These are phyloP conservation scores for Trichocladium antarcticum DNA, from an alignment of 495 filamentous ascomycete species.

Conservation along the genomic window DNA sequence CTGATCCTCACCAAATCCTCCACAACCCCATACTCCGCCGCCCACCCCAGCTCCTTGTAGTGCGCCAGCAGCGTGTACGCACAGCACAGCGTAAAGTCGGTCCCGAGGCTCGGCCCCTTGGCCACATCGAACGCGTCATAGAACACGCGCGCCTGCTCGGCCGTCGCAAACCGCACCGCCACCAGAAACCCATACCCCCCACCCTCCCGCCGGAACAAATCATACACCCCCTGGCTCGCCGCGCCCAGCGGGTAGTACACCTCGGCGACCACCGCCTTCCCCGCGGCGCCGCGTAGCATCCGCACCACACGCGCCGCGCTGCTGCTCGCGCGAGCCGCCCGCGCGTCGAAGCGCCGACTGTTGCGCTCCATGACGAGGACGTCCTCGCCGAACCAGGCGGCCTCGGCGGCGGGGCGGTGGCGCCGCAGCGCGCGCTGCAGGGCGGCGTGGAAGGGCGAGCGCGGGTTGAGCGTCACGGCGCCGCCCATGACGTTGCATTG, in stretches of 20 bases:
- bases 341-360: slow-evolving; percentile 10
- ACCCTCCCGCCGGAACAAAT: not conserved
- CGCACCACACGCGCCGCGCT: slow-evolving; percentile 10
- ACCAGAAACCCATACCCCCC: slow-evolving; percentile 19
- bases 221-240: slow-evolving; percentile 10
- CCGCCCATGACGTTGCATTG: slow-evolving; percentile 24
- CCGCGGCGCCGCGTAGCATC: not conserved
- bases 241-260: slow-evolving; percentile 20
- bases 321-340: slow-evolving; percentile 4
- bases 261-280: not conserved
- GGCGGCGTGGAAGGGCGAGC: not conserved
- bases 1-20: slow-evolving; percentile 25
- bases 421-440: not conserved
- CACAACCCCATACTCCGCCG: slow-evolving; percentile 20
- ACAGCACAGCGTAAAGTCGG: slow-evolving; percentile 24
- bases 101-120: slow-evolving; percentile 25
- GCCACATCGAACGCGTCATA: slow-evolving; percentile 18
- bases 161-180: slow-evolving; percentile 11
- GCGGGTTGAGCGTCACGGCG: slow-evolving; percentile 1
- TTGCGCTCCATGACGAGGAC: slow-evolving; percentile 17
- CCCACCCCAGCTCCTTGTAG: slow-evolving; percentile 19
- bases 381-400: slow-evolving; percentile 18
- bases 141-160: slow-evolving; percentile 12
- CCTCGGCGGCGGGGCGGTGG: not conserved
- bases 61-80: slow-evolving; percentile 22